Evolutionary conservation across 148 eudicot genomes (phyloP).

Genomic region (Cornus florida): DNA sequence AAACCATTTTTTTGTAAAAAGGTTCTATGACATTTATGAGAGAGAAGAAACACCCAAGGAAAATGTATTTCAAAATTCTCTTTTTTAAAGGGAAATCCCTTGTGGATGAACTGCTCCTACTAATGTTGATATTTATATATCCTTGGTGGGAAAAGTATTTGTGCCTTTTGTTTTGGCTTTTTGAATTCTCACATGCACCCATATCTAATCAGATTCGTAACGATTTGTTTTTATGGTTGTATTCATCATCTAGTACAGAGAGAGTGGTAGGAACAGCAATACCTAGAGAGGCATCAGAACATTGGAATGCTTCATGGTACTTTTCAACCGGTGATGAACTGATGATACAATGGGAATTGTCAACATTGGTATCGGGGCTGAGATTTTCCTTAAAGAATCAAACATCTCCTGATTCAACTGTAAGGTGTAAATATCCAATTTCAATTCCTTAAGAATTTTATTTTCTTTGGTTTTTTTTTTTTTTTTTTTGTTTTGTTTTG

Average conservation of each 20-base stretch:
- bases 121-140: not conserved
- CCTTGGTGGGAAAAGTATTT: not conserved
- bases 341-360: conserved; percentile 46
- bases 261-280: conserved; percentile 85
- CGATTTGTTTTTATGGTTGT: conserved; percentile 4
- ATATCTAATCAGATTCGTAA: not conserved
- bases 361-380: conserved; percentile 35
- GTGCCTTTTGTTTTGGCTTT: not conserved
- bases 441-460: not conserved
- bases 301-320: conserved; percentile 62
- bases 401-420: conserved; percentile 40
- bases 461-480: no score
- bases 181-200: not conserved
- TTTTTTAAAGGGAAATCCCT: no score
- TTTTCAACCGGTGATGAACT: conserved; percentile 75
- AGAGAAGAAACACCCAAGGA: no score
- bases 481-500: no score
- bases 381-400: conserved; percentile 42
- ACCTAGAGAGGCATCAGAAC: conserved; percentile 65
- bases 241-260: conserved; percentile 44
- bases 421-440: conserved; percentile 18
- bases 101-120: not conserved
- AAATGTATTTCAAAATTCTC: not conserved
- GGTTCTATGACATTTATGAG: no score
- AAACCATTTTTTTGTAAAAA: no score